A percentile compares a stretch with the other conserved stretches of the same genome.
These are phyloP conservation scores for Medicago ruthenica DNA, from an alignment of 306 rosid genomes.

Conservation along the genomic window DNA sequence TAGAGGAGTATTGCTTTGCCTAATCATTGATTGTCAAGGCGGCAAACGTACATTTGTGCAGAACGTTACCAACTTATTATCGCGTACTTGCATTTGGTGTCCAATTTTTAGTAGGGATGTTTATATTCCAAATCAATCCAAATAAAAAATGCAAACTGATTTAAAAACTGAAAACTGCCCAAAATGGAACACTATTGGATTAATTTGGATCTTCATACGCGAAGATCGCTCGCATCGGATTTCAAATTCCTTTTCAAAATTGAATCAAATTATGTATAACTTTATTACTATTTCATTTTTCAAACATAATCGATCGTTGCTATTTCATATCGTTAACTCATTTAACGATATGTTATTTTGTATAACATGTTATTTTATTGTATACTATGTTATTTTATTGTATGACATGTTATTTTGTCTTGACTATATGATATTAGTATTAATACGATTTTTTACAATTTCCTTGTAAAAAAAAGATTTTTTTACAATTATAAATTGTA, in stretches of 20 bases:
- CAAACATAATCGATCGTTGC: too few species aligned
- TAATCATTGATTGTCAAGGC: conserved; percentile 42
- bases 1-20: conserved; percentile 25
- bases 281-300: too few species aligned
- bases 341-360: too few species aligned
- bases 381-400: too few species aligned
- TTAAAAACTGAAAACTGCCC: too few species aligned
- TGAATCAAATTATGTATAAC: not conserved
- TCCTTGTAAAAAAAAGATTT: too few species aligned
- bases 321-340: too few species aligned
- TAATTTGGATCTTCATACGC: not conserved
- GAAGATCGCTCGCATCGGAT: not conserved
- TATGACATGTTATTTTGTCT: too few species aligned
- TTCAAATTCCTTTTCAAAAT: not conserved
- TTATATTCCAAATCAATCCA: not conserved
- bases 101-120: not conserved
- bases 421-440: too few species aligned
- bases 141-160: not conserved
- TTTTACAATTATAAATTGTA: too few species aligned
- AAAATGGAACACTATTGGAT: not conserved
- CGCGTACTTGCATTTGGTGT: conserved; percentile 4
- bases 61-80: conserved; percentile 36
- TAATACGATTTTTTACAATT: too few species aligned
- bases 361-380: too few species aligned
- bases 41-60: conserved; percentile 45